These are phyloP conservation scores for Lactifluus volemus DNA, from an alignment of 768 basidiomycete species.

Conservation along the genomic window DNA sequence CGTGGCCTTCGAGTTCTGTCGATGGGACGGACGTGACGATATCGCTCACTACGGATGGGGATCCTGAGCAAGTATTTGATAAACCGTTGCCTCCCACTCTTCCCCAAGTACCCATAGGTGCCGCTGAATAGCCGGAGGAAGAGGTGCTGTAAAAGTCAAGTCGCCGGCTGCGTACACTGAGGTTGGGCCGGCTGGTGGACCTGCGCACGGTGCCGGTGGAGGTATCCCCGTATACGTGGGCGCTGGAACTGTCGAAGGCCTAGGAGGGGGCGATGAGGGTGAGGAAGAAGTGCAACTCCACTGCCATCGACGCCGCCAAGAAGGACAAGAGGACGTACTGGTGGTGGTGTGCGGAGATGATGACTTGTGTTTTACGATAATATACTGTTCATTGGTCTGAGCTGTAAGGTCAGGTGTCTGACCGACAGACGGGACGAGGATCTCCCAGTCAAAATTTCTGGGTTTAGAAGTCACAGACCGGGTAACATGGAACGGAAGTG, in stretches of 20 bases:
- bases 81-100: constrained; percentile 15
- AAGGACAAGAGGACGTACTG: background rate
- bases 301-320: background rate
- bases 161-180: constrained; percentile 32
- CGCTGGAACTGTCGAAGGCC: background rate
- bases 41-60: constrained; percentile 18
- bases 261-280: constrained; percentile 29
- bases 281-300: constrained; percentile 1
- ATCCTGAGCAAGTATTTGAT: constrained; percentile 12
- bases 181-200: constrained; percentile 46
- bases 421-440: too few relatives aligned
- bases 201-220: constrained; percentile 65
- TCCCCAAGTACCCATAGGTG: constrained; percentile 2
- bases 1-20: constrained; percentile 15
- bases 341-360: background rate
- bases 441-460: too few relatives aligned
- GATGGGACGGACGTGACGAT: constrained; percentile 19
- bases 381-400: background rate
- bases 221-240: constrained; percentile 66
- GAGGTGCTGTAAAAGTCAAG: too few relatives aligned
- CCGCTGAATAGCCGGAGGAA: too few relatives aligned
- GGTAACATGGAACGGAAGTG: too few relatives aligned
- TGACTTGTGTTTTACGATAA: background rate
- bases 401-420: background rate
- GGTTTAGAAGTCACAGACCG: too few relatives aligned